Evolutionary conservation across 2,329 filamentous ascomycete genomes (phyloP).

Genomic region (Verticillium isaacii): DNA sequence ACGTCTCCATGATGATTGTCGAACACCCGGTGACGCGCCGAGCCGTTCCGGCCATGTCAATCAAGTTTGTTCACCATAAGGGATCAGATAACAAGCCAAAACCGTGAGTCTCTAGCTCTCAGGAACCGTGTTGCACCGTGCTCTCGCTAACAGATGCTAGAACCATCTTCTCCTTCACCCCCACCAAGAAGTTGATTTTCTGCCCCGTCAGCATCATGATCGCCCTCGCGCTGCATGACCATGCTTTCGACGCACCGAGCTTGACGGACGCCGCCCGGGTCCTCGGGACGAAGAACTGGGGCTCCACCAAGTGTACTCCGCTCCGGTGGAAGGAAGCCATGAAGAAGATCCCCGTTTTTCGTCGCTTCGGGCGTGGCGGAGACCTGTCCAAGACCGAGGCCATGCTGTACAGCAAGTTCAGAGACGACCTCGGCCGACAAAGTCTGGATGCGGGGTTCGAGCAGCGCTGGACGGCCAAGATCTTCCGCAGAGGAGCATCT

Average conservation of each 20-base stretch:
- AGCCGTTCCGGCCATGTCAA: slow-evolving; percentile 18
- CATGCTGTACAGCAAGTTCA: slow-evolving; percentile 20
- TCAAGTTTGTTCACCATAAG: slow-evolving; percentile 25
- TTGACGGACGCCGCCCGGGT: slow-evolving; percentile 14
- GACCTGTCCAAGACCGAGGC: slow-evolving; percentile 12
- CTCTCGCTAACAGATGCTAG: slow-evolving; percentile 7
- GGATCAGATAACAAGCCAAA: slow-evolving; percentile 21
- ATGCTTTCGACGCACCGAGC: slow-evolving; percentile 17
- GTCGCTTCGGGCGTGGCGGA: slow-evolving; percentile 4
- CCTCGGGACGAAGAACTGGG: slow-evolving; percentile 12
- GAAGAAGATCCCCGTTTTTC: slow-evolving; percentile 21
- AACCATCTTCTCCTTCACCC: slow-evolving; percentile 23
- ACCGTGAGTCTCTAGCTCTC: slow-evolving; percentile 14
- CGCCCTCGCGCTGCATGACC: slow-evolving; percentile 17
- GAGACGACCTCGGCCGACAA: slow-evolving; percentile 19
- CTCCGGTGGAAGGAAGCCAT: slow-evolving; percentile 20
- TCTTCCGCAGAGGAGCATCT: slow-evolving; percentile 14
- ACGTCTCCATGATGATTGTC: slow-evolving; percentile 23
- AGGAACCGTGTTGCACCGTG: not conserved
- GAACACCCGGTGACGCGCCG: slow-evolving; percentile 15
- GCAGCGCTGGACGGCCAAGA: slow-evolving; percentile 12
- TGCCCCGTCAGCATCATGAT: slow-evolving; percentile 18
- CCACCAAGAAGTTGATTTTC: slow-evolving; percentile 20
- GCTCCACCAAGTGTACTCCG: slow-evolving; percentile 12
- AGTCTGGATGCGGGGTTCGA: slow-evolving; percentile 16